phyloP scores from a whole-genome alignment of 805 yeast genomes.

The Diddensiella santjacobensis region DNA sequence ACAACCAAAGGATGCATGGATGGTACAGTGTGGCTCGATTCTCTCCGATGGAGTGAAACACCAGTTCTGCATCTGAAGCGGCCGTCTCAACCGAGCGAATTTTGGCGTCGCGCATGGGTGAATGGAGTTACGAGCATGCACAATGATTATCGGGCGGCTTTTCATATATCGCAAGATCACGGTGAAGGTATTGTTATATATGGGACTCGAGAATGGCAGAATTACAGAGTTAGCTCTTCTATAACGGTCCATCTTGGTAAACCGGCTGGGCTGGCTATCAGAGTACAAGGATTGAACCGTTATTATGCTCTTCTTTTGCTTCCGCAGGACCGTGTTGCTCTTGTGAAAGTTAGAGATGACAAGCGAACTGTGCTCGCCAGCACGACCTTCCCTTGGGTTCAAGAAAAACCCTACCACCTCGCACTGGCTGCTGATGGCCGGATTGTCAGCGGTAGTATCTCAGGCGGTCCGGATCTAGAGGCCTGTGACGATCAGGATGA shows the following conservation, averaged over 20 bases:
- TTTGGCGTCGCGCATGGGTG: constrained; percentile 3
- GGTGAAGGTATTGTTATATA: constrained; percentile 3
- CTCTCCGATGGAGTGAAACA: constrained; percentile 1
- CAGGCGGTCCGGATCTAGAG: background rate
- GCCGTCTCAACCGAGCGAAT: background rate
- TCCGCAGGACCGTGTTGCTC: background rate
- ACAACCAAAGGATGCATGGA: background rate
- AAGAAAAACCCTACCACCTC: background rate
- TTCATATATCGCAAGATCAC: background rate
- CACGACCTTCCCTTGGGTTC: background rate
- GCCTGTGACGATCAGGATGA: background rate
- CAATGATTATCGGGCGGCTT: background rate
- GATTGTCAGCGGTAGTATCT: background rate
- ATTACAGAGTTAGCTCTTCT: background rate
- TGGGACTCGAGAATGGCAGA: constrained; percentile 8
- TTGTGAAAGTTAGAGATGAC: constrained; percentile 3
- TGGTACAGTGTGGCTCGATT: constrained; percentile 6
- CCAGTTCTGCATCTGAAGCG: background rate
- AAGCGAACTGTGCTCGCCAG: constrained; percentile 2
- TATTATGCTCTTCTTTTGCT: constrained; percentile 1
- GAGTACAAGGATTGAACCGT: constrained; percentile 3
- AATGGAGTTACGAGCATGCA: background rate
- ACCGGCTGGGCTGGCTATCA: background rate
- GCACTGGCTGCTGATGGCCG: background rate
- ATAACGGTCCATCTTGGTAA: background rate